These are phyloP conservation scores for Syzygium malaccense DNA, from an alignment of 441 rosid species.

Conservation along the genomic window DNA sequence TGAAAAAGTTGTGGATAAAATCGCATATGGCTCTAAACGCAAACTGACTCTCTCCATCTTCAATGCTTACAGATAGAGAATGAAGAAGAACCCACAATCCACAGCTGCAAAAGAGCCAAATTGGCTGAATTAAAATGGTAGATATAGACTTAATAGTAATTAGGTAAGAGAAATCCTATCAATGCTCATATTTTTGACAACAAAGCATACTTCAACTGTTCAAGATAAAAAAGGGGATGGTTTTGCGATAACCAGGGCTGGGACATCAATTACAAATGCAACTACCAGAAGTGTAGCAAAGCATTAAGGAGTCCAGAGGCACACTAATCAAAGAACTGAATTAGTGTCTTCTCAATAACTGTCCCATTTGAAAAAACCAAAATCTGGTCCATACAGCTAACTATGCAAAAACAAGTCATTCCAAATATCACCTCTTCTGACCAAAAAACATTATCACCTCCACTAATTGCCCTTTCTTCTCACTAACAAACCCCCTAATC, in stretches of 20 bases:
- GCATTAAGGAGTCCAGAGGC: not conserved
- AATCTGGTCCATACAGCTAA: not conserved
- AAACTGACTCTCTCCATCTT: conserved; percentile 82
- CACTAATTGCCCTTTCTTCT: not conserved
- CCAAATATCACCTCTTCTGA: not conserved
- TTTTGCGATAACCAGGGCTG: not conserved
- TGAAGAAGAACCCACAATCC: conserved; percentile 97
- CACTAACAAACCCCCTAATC: not conserved
- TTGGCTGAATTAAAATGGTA: not conserved
- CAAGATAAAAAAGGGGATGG: not conserved
- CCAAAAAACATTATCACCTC: not conserved
- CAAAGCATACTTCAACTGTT: not conserved
- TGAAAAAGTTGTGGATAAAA: conserved; percentile 80
- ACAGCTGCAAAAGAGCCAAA: conserved; percentile 50
- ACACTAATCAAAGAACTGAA: not conserved
- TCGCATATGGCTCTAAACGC: conserved; percentile 69
- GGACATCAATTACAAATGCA: not conserved
- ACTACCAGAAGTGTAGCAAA: not conserved
- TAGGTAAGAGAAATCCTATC: not conserved
- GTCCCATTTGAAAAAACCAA: not conserved
- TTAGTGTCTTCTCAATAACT: not conserved
- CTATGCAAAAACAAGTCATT: not conserved
- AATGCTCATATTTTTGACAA: not conserved
- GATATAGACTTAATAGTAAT: not conserved
- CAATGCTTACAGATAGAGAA: conserved; percentile 86